These are phyloP conservation scores for Penicillium capsulatum DNA, from an alignment of 2,329 filamentous ascomycete species.

Conservation along the genomic window DNA sequence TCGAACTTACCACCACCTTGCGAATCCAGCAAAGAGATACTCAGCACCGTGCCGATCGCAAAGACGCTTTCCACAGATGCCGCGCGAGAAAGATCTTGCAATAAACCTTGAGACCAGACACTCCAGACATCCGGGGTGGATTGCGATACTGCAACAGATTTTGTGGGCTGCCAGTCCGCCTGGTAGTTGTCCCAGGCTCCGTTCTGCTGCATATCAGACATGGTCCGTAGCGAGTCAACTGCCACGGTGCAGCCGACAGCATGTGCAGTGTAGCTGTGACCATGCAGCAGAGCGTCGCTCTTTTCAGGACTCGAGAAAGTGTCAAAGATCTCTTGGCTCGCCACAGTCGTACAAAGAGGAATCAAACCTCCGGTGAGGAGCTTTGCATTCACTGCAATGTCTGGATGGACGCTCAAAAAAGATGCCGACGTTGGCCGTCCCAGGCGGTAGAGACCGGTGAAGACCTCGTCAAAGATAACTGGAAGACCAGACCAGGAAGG, in stretches of 20 bases:
- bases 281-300: conserved; percentile 73
- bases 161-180: conserved; percentile 43
- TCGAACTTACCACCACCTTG: conserved; percentile 43
- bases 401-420: conserved; percentile 64
- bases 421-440: conserved; percentile 67
- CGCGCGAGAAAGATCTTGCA: conserved; percentile 56
- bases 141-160: neutral
- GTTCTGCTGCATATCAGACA: conserved; percentile 55
- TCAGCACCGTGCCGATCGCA: conserved; percentile 70
- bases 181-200: conserved; percentile 58
- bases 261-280: conserved; percentile 84
- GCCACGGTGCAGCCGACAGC: conserved; percentile 76
- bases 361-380: conserved; percentile 75
- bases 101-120: conserved; percentile 62
- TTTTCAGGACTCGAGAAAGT: conserved; percentile 70
- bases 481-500: conserved; percentile 67
- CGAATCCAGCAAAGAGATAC: conserved; percentile 55
- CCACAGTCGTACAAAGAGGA: conserved; percentile 71
- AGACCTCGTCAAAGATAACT: conserved; percentile 80
- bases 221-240: conserved; percentile 58
- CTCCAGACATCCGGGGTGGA: conserved; percentile 54
- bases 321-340: conserved; percentile 68
- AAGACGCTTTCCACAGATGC: conserved; percentile 61
- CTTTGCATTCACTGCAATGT: conserved; percentile 79
- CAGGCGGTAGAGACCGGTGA: conserved; percentile 78